Evolutionary conservation across 495 filamentous ascomycete genomes (phyloP), one percentile per base, ranked within the genome.

Genomic region (Trichoderma asperelloides): DNA sequence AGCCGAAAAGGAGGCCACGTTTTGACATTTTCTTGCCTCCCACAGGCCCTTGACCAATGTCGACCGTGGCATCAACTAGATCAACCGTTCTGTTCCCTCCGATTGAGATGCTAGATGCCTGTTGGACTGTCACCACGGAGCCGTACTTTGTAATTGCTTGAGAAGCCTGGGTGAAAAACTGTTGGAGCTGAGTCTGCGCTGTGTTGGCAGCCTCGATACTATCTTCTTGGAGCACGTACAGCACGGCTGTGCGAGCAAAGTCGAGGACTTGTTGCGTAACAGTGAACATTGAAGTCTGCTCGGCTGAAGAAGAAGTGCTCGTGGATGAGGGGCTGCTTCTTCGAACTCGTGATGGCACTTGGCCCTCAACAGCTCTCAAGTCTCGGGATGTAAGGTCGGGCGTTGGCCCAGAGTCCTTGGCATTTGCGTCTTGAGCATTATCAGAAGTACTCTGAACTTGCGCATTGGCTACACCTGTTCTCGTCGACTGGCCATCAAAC

Each of bases 241-340:
- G 76, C 7, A 92, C 82, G 0, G 79, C 81, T 12, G 88, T 78
- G 8, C 89, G 83, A 4, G 88, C 85, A 76, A 92, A 91, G 73
- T 91, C 88, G 1, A 89, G 74, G 2, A 81, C 78, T 27, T 85
- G 79, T 18, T 85, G 74, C 0, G 78, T 81, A 25, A 79, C 74
- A 3, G 62, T 69, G 37, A 84, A 81, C 15, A 69, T 69, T 21
- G 68, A 40, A 0, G 73, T 74, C 23, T 80, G 68, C 28, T 68
- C 67, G 41, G 73, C 37, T 43, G 73, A 67, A 66, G 68, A 25
- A 67, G 55, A 13, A 3, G 49, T 67, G 21, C 70, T 45, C 2
- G 70, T 67, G n/a, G 68, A 67, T 2, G 68, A 69, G 30, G 70
- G 67, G 2, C 75, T 65, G 55, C 69, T 21, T 12, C 55, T 60